These are phyloP conservation scores for Salvia rosmarinus DNA, from an alignment of 257 asterid genomes.

Conservation along the genomic window DNA sequence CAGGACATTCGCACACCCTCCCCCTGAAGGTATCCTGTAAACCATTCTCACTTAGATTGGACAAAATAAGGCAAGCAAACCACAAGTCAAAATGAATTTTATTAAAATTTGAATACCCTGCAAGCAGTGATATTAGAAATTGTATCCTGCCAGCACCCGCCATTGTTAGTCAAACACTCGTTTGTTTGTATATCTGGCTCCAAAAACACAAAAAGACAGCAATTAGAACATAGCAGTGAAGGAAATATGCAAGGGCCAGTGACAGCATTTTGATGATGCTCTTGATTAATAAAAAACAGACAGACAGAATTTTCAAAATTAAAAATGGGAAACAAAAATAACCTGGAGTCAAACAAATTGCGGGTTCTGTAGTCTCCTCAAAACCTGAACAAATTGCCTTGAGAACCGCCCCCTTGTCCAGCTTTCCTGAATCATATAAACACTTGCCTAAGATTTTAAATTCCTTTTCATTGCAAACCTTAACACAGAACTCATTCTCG, in stretches of 20 bases:
- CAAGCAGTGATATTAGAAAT: conserved; percentile 81
- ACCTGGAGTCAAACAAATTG: conserved; percentile 48
- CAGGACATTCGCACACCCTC: conserved; percentile 83
- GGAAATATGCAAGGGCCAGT: conserved; percentile 1
- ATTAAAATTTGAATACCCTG: conserved; percentile 56
- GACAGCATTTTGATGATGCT: neutral
- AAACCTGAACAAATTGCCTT: conserved; percentile 59
- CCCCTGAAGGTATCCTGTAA: conserved; percentile 92
- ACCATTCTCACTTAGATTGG: conserved; percentile 23
- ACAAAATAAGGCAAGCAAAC: neutral
- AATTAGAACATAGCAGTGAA: neutral
- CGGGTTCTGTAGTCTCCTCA: conserved; percentile 56
- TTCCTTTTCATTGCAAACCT: neutral
- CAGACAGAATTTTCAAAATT: neutral
- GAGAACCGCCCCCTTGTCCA: conserved; percentile 61
- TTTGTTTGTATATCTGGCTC: conserved; percentile 80
- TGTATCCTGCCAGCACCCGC: conserved; percentile 98
- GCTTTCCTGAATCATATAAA: conserved; percentile 45
- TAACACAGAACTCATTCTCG: neutral
- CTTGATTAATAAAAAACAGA: neutral
- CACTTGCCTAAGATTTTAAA: neutral
- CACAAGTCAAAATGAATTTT: conserved; percentile 5
- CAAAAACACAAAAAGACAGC: conserved; percentile 22
- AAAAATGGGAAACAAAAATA: neutral
- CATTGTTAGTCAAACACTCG: conserved; percentile 84